Evolutionary conservation across 306 rosid genomes (phyloP), one percentile per base, ranked within the genome.

Genomic region (Elaeagnus macrophylla): DNA sequence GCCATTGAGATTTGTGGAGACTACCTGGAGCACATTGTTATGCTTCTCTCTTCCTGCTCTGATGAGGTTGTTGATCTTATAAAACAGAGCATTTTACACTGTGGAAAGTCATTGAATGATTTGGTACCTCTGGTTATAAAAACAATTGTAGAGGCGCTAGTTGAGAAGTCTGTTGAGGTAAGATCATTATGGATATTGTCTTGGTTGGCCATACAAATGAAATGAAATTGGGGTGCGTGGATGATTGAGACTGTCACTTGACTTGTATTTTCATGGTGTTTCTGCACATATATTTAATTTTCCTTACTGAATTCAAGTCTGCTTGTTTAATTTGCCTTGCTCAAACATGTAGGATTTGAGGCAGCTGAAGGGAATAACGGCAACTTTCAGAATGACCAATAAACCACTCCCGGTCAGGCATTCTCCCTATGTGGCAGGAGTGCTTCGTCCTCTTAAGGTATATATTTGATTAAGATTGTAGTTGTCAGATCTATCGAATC

Each of bases 321-420:
- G 32, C 32, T 25, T 25, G 4, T 25, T 25, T 25, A 25, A 25
- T 25, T 25, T 25, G 32, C 4, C 59, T 51, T 75, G 48, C 40
- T 68, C 1, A 42, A 57, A 58, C 53, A 73, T 80, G 68, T 52
- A 93, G 99, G 99, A 87, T 72, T 72, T 93, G 85, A 77, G 81
- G 66, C 99, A 93, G 81, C 70, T 93, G 75, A 91, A 84, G 87
- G 99, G 96, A 65, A 93, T 93, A 74, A 84, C 94, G 0, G 87
- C 99, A 67, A 93, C 96, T 41, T 93, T 66, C 79, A 80, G 96
- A 77, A 77, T 93, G 96, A 84, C 89, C 13, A 93, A 93, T 79
- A 93, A 84, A 70, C 95, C 99, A 42, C 89, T 84, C 41, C 94
- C 99, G 60, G 83, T 85, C 48, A 82, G 85, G 73, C 96, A 87